Percentiles rank a stretch among this genome's conserved stretches.
Evolutionary conservation across 257 asterid genomes (phyloP).

Genomic region (Solanum pinnatisectum): DNA sequence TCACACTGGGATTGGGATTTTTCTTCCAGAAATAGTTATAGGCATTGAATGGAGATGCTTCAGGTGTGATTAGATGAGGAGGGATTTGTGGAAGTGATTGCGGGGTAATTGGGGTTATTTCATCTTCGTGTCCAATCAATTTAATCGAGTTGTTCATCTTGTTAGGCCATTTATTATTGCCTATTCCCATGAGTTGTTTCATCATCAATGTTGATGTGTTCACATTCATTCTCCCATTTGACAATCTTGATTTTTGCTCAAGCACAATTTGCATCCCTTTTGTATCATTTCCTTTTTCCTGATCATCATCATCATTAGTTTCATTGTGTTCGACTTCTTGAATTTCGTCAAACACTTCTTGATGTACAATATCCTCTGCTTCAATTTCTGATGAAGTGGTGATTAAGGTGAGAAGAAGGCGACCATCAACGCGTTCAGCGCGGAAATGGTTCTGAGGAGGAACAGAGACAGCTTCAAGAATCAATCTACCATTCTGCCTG

Average conservation of each 20-base stretch:
- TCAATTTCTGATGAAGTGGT: not conserved
- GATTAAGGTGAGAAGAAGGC: constrained; percentile 50
- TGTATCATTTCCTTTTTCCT: not conserved
- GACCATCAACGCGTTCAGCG: constrained; percentile 53
- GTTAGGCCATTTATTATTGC: not conserved
- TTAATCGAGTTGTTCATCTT: not conserved
- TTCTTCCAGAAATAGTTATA: constrained; percentile 5
- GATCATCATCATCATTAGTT: not conserved
- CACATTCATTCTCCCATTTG: not conserved
- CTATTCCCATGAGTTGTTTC: not conserved
- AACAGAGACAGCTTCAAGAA: constrained; percentile 67
- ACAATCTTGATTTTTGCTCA: not conserved
- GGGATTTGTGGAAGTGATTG: not conserved
- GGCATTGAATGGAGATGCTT: not conserved
- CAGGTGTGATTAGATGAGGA: not conserved
- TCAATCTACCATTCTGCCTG: constrained; percentile 58
- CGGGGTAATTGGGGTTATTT: not conserved
- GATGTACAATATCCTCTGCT: not conserved
- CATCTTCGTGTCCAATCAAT: not conserved
- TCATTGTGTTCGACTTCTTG: constrained; percentile 12
- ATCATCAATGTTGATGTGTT: not conserved
- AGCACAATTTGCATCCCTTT: constrained; percentile 1
- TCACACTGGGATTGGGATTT: not conserved
- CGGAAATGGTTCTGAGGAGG: constrained; percentile 47
- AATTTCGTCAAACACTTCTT: not conserved